Evolutionary conservation across 306 rosid species (phyloP).

Genomic region (Castanospermum australe): DNA sequence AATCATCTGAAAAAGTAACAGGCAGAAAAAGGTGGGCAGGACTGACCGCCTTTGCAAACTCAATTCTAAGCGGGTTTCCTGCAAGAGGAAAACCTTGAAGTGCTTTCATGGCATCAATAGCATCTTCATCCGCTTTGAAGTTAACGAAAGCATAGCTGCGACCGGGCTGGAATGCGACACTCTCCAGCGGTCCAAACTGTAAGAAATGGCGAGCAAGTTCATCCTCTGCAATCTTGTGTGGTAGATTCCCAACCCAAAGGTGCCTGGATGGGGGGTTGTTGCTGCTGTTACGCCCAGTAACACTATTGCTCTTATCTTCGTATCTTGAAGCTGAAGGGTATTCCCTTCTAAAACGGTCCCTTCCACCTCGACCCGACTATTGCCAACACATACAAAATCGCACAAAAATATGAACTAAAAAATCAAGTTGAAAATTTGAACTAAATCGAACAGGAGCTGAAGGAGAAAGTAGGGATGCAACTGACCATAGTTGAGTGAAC

Average conservation of each 20-base stretch:
- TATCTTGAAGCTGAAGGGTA: constrained; percentile 44
- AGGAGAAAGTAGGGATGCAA: neutral
- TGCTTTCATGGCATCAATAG: constrained; percentile 68
- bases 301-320: constrained; percentile 37
- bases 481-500: constrained; percentile 1
- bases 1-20: constrained; percentile 47
- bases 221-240: constrained; percentile 58
- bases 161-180: constrained; percentile 79
- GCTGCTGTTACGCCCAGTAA: constrained; percentile 33
- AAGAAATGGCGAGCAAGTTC: constrained; percentile 70
- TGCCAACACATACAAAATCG: constrained; percentile 17
- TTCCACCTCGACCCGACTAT: constrained; percentile 48
- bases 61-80: constrained; percentile 85
- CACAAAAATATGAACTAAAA: no score
- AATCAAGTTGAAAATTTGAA: neutral
- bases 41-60: constrained; percentile 99
- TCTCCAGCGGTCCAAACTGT: constrained; percentile 73
- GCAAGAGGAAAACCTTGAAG: constrained; percentile 75
- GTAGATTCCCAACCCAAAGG: constrained; percentile 87
- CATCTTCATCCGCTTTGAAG: constrained; percentile 76
- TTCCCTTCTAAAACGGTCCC: constrained; percentile 55
- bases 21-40: constrained; percentile 60
- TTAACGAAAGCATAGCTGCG: constrained; percentile 88
- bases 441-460: neutral
- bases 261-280: constrained; percentile 75